Evolutionary conservation across 2,329 filamentous ascomycete species (phyloP).

Genomic region (Dactylonectria estremocensis): DNA sequence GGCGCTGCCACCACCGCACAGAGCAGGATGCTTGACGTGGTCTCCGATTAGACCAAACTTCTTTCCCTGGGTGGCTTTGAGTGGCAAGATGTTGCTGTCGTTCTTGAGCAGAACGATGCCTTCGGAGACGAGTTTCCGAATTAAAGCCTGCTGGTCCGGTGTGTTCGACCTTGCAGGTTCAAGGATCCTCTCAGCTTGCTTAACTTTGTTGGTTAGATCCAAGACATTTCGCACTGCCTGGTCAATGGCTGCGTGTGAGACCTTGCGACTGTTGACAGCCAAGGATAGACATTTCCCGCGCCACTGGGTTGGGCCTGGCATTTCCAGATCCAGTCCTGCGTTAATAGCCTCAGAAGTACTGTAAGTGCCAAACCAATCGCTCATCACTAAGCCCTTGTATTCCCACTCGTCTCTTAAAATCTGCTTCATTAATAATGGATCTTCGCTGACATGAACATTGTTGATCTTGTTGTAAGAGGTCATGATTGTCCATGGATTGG

Average conservation of each 20-base stretch:
- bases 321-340: slow-evolving; percentile 48
- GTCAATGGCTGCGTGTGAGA: background rate
- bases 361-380: slow-evolving; percentile 58
- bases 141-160: slow-evolving; percentile 28
- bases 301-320: slow-evolving; percentile 50
- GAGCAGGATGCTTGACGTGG: slow-evolving; percentile 56
- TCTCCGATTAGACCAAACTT: slow-evolving; percentile 56
- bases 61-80: slow-evolving; percentile 36
- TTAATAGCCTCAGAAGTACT: slow-evolving; percentile 48
- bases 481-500: slow-evolving; percentile 57
- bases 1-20: slow-evolving; percentile 54
- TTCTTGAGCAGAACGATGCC: slow-evolving; percentile 42
- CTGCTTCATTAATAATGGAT: slow-evolving; percentile 52
- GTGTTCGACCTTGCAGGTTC: slow-evolving; percentile 12
- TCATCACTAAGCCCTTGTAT: slow-evolving; percentile 60
- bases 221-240: slow-evolving; percentile 3
- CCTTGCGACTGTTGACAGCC: slow-evolving; percentile 36
- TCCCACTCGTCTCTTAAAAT: slow-evolving; percentile 60
- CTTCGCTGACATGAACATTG: slow-evolving; percentile 57
- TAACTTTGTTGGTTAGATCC: slow-evolving; percentile 6
- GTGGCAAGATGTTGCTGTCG: slow-evolving; percentile 4
- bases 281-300: slow-evolving; percentile 35
- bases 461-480: slow-evolving; percentile 62
- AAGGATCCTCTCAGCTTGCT: slow-evolving; percentile 6
- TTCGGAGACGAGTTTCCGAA: slow-evolving; percentile 34